phyloP scores from a whole-genome alignment of 1,284 basidiomycete species.

The Puccinia polysora region DNA sequence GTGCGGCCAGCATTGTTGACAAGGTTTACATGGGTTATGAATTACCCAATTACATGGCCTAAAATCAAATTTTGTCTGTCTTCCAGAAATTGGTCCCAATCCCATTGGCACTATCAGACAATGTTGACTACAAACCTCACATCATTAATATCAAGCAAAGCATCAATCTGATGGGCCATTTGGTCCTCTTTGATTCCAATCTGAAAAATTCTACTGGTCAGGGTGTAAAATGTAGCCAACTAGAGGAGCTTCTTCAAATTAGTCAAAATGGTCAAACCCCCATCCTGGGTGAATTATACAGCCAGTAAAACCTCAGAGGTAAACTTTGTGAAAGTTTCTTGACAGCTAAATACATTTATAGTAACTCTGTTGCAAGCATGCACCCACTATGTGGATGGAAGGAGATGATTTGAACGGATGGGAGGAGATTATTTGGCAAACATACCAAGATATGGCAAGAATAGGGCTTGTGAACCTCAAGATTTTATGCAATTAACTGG shows the following conservation, averaged over 20 bases:
- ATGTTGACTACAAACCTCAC: slow-evolving; percentile 45
- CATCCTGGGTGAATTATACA: slow-evolving; percentile 68
- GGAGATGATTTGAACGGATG: no score
- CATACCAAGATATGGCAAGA: no score
- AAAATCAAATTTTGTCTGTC: slow-evolving; percentile 68
- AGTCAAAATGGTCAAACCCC: slow-evolving; percentile 68
- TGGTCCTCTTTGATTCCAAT: slow-evolving; percentile 81
- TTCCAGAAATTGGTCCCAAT: slow-evolving; percentile 86
- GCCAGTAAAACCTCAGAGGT: slow-evolving; percentile 59
- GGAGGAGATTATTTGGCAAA: no score
- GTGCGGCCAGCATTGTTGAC: slow-evolving; percentile 82
- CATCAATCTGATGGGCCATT: slow-evolving; percentile 64
- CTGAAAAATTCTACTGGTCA: slow-evolving; percentile 89
- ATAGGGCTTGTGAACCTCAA: no score
- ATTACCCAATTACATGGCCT: slow-evolving; percentile 53
- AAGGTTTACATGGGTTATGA: slow-evolving; percentile 59
- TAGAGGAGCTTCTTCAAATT: slow-evolving; percentile 71
- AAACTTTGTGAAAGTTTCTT: slow-evolving; percentile 85
- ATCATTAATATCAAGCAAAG: slow-evolving; percentile 32
- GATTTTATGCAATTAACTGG: no score
- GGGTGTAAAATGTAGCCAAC: slow-evolving; percentile 66
- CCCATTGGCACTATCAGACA: slow-evolving; percentile 61
- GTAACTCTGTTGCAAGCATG: no score
- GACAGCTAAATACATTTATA: slow-evolving; percentile 72
- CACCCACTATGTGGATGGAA: no score